phyloP scores from a whole-genome alignment of 495 filamentous ascomycete genomes.

The Hyaloscypha variabilis region DNA sequence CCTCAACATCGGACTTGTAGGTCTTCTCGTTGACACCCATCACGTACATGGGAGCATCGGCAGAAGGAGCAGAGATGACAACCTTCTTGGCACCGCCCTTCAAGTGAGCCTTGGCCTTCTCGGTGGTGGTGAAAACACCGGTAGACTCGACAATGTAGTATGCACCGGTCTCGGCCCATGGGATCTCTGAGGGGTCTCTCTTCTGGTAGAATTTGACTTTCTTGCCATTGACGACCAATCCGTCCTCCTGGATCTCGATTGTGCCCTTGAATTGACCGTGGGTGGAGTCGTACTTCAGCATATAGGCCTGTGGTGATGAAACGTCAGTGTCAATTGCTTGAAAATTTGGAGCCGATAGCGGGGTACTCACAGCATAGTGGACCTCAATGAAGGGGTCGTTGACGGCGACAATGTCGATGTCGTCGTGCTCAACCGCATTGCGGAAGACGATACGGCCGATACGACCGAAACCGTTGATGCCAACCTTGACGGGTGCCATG shows the following conservation, averaged over 20 bases:
- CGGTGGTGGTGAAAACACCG: constrained; percentile 98
- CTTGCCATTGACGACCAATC: constrained; percentile 94
- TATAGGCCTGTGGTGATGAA: constrained; percentile 74
- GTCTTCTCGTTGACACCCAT: constrained; percentile 97
- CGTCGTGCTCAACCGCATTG: constrained; percentile 78
- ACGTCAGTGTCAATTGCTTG: constrained; percentile 17
- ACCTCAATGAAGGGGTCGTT: constrained; percentile 99
- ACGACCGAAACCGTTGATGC: constrained; percentile 99
- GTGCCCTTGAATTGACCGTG: constrained; percentile 97
- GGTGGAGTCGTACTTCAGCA: constrained; percentile 98
- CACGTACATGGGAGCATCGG: constrained; percentile 99
- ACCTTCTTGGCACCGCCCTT: constrained; percentile 99
- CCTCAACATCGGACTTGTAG: constrained; percentile 85
- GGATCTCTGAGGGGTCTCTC: constrained; percentile 88
- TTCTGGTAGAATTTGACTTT: constrained; percentile 93
- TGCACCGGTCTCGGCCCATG: constrained; percentile 86
- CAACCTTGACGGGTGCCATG: constrained; percentile 64
- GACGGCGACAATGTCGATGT: constrained; percentile 90
- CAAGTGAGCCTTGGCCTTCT: constrained; percentile 94
- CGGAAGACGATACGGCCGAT: constrained; percentile 91
- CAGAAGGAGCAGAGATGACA: constrained; percentile 98
- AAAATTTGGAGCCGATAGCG: constrained; percentile 20
- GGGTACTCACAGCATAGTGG: constrained; percentile 86
- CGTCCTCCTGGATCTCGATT: constrained; percentile 70
- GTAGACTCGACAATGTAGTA: constrained; percentile 98